Conservation (phyloP, 129 eudicot species). For the Ambrosia trifida region DNA sequence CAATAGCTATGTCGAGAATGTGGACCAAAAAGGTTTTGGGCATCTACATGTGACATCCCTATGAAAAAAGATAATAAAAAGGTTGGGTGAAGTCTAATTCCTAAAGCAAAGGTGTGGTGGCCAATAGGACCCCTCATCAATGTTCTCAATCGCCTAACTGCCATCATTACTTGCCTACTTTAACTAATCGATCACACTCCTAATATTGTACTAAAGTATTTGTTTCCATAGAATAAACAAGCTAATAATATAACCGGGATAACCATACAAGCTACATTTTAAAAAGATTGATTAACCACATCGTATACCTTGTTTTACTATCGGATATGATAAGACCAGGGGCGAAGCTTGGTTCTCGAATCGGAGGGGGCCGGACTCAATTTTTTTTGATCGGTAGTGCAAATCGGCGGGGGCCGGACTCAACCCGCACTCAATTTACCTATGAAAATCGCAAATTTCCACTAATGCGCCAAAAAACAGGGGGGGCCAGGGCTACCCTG, state of each 20-base stretch:
- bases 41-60: conserved; percentile 38
- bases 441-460: too few relatives aligned
- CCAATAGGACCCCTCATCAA: conserved; percentile 27
- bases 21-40: conserved; percentile 34
- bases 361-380: too few relatives aligned
- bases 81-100: conserved; percentile 32
- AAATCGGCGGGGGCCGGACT: too few relatives aligned
- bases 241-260: neutral
- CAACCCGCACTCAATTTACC: too few relatives aligned
- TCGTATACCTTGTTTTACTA: too few relatives aligned
- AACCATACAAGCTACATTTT: too few relatives aligned
- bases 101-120: conserved; percentile 32
- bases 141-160: conserved; percentile 21
- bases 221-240: neutral
- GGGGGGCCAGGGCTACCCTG: too few relatives aligned
- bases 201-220: neutral
- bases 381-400: too few relatives aligned
- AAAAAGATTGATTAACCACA: too few relatives aligned
- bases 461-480: too few relatives aligned
- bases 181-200: conserved; percentile 22
- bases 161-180: conserved; percentile 35
- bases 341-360: too few relatives aligned
- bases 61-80: conserved; percentile 26
- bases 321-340: too few relatives aligned
- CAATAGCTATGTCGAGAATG: conserved; percentile 8